Evolutionary conservation across 257 asterid species (phyloP).

Genomic region (Osmanthus fragrans): DNA sequence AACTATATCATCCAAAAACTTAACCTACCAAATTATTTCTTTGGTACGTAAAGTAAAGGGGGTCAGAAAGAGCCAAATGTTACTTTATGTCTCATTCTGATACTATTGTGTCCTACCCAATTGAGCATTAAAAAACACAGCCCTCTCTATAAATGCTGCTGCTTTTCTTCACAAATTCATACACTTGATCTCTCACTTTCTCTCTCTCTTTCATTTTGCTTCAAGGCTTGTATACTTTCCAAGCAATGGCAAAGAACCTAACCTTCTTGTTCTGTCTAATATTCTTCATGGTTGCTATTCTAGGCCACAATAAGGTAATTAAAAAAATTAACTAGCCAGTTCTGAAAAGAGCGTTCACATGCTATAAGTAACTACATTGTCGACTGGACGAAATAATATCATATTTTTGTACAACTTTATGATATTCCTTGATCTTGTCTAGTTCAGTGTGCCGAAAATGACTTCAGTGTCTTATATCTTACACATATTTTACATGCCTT

Average conservation of each 20-base stretch:
- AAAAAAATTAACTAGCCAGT: not conserved
- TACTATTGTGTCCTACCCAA: constrained; percentile 15
- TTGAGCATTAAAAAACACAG: constrained; percentile 4
- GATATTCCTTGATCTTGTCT: no score
- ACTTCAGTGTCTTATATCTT: not conserved
- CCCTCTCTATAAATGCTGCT: constrained; percentile 42
- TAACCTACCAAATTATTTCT: not conserved
- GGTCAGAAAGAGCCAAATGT: constrained; percentile 4
- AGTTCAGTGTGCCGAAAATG: no score
- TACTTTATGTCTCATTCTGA: constrained; percentile 14
- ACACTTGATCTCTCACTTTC: constrained; percentile 6
- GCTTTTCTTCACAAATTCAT: constrained; percentile 29
- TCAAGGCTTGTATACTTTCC: constrained; percentile 2
- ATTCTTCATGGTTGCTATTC: constrained; percentile 29
- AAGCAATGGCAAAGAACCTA: constrained; percentile 41
- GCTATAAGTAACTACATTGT: not conserved
- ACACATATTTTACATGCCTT: not conserved
- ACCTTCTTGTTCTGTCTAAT: constrained; percentile 32
- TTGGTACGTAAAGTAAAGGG: no score
- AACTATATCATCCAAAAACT: not conserved
- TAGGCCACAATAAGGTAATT: constrained; percentile 46
- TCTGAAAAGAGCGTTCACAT: not conserved
- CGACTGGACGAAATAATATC: not conserved
- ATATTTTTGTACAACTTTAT: not conserved
- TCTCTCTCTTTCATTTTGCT: no score